Evolutionary conservation across 192 early-diverging fungal species (phyloP), one percentile per base, ranked within the genome.

Genomic region (Glomus cerebriforme): DNA sequence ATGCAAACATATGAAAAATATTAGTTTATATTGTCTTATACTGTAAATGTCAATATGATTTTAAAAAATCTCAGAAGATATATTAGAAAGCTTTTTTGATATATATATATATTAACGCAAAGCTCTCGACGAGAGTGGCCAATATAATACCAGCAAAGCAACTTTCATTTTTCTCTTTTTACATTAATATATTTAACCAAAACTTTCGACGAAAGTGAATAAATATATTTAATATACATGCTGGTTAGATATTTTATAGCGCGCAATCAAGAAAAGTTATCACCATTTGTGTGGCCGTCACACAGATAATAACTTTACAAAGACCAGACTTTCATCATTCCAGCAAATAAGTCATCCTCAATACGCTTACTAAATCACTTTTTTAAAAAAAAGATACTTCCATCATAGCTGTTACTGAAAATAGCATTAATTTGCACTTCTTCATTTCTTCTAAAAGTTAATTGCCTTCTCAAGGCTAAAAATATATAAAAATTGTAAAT

Each of bases 401-500:
- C 70, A 24, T 72, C 34, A 72, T 72, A 72, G 45, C 13, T 72
- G 9, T 72, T 72, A 43, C 29, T 72, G 70, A 72, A 72, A 72
- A 72, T 72, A 72, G 47, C 47, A 58, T 72, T 72, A 72, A 72
- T 72, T 72, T 35, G 45, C 70, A 47, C 45, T 54, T 2, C 45
- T 72, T 72, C 26, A 72, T 69, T 37, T 69, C 47, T 72, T 72
- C 47, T 49, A 72, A 72, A 72, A 72, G 70, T 72, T 7, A 72
- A 72, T 49, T 72, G 8, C n/a, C 24, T 72, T 72, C 70, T 72
- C 70, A 72, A 72, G 45, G 47, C 70, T 72, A n/a, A 72, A 72
- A 72, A 72, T 72, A 72, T 72, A 72, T 72, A 72, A 72, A 72
- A 72, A 72, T 72, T 72, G 45, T 72, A 72, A 72, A 49, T 72